Evolutionary conservation across 305 asterid species (phyloP), one percentile per base, ranked within the genome.

Genomic region (Fraxinus sp.): DNA sequence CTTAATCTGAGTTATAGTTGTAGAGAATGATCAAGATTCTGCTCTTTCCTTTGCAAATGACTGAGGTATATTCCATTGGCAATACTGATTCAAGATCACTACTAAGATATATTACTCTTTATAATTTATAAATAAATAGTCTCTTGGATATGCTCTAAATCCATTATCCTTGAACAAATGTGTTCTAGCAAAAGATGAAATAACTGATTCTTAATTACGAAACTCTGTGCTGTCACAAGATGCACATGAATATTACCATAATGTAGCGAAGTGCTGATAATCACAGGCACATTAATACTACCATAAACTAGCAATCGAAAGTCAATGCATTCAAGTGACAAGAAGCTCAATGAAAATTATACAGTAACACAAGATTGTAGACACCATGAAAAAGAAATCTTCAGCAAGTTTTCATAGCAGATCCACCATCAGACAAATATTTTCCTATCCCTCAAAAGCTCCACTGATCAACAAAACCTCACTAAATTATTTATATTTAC

Each of bases 401-500:
- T 62, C 81, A 81, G 46, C 80, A 79, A 78, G 66, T 78, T 32
- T n/a, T 22, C 37, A 80, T 5, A 49, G 8, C 77, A 62, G 37
- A 1, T 49, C 28, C 57, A 20, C 79, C 28, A 7, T 5, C 32
- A 39, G 16, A 39, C n/a, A 0, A 39, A 39, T 32, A 22, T 55
- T 76, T 37, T 9, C 43, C 64, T 30, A 2, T 49, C 14, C n/a
- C 72, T 14, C 26, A 13, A 49, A 16, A 52, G 37, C 22, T 16
- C 39, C 64, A 49, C 22, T 16, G 20, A 62, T 11, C 72, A n/a
- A 49, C 28, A 14, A 77, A 66, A 49, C 28, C 81, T 80, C 84
- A 70, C 85, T 5, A 64, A 78, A 33, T 83, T 87, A 82, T 87
- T 88, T 73, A 79, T 77, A 87, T 87, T 26, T 73, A 84, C 89